A percentile compares a stretch with the other conserved stretches of the same genome.
Evolutionary conservation across 1,139 yeast genomes (phyloP).

Genomic region (Scheffersomyces segobiensis): DNA sequence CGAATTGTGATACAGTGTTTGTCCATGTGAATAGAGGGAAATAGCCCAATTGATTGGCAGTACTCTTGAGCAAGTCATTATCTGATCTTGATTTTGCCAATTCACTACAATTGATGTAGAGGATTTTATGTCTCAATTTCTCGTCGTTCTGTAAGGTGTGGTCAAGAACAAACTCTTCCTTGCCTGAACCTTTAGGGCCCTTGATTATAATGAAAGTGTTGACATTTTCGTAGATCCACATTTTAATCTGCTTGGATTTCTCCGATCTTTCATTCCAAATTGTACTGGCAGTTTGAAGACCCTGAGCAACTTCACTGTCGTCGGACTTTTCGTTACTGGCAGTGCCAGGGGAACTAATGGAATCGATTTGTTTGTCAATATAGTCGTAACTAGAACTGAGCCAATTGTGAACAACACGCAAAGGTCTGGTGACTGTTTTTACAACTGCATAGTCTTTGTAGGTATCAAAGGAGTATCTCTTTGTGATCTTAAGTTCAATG

Average conservation of each 20-base stretch:
- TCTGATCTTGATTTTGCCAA: constrained; percentile 76
- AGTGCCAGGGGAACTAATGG: constrained; percentile 2
- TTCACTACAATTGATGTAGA: constrained; percentile 77
- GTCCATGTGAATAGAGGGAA: constrained; percentile 95
- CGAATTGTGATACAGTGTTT: constrained; percentile 71
- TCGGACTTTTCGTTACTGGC: constrained; percentile 8
- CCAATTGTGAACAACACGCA: constrained; percentile 22
- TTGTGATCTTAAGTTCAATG: constrained; percentile 71
- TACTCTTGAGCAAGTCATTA: constrained; percentile 59
- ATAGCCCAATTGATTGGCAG: constrained; percentile 82
- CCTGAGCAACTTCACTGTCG: constrained; percentile 17
- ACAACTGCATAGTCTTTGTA: constrained; percentile 33
- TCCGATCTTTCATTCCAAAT: constrained; percentile 75
- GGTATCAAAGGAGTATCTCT: constrained; percentile 35
- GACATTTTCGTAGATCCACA: constrained; percentile 71
- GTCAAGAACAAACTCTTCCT: constrained; percentile 73
- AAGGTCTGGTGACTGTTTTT: constrained; percentile 29
- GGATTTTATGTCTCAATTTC: constrained; percentile 50
- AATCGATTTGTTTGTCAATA: constrained; percentile 13
- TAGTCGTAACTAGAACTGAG: constrained; percentile 30
- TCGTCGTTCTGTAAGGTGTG: constrained; percentile 57
- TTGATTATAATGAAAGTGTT: constrained; percentile 80
- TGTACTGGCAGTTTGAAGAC: constrained; percentile 12
- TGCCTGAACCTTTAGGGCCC: constrained; percentile 96
- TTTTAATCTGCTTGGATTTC: constrained; percentile 63